Conservation (phyloP, 768 basidiomycete genomes). For the Leccinum arenicola region DNA sequence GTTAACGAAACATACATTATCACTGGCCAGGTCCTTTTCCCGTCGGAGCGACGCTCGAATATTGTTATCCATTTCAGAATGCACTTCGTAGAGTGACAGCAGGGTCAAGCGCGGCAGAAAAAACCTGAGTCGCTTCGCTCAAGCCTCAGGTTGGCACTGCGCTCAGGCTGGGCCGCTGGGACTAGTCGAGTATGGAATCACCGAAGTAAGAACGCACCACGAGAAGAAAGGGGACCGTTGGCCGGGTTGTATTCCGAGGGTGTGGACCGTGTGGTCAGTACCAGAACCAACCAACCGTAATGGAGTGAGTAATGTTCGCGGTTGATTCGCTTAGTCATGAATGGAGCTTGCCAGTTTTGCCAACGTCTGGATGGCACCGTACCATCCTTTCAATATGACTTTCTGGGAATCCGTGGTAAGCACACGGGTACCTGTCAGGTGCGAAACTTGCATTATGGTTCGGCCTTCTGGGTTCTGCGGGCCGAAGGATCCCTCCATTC, state of each 20-base stretch:
- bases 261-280: not conserved
- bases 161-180: no score
- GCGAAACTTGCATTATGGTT: not conserved
- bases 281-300: not conserved
- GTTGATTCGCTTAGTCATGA: constrained; percentile 22
- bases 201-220: not conserved
- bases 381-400: constrained; percentile 13
- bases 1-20: constrained; percentile 1
- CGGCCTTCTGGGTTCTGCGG: constrained; percentile 4
- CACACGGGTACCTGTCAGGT: not conserved
- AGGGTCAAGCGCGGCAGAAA: not conserved
- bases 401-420: constrained; percentile 11
- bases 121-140: not conserved
- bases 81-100: not conserved
- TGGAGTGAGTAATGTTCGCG: not conserved
- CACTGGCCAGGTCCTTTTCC: not conserved
- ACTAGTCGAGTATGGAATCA: constrained; percentile 11
- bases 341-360: not conserved
- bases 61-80: constrained; percentile 8
- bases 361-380: not conserved
- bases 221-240: not conserved
- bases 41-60: not conserved
- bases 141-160: not conserved
- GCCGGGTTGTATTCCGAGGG: not conserved
- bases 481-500: constrained; percentile 13